Percentiles rank a stretch among this genome's conserved stretches.
These are phyloP conservation scores for Picea glauca DNA, from an alignment of 75 land plant species.

Conservation along the genomic window DNA sequence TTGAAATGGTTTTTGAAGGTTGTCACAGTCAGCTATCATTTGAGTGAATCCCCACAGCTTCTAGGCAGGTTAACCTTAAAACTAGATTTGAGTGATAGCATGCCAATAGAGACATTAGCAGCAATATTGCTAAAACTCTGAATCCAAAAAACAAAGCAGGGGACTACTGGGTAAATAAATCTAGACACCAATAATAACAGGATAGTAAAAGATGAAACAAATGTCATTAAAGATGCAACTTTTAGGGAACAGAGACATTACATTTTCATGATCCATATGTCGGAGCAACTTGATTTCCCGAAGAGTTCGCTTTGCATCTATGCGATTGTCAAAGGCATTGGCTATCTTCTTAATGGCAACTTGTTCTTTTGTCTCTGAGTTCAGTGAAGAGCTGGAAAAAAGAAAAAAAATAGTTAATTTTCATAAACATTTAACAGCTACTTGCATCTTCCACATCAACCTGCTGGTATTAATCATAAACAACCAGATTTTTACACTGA, in stretches of 20 bases:
- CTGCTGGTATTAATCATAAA: too few relatives aligned
- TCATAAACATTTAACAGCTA: too few relatives aligned
- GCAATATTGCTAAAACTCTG: background rate
- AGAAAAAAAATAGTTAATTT: too few relatives aligned
- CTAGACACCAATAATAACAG: background rate
- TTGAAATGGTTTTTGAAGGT: background rate
- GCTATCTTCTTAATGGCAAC: constrained; percentile 86
- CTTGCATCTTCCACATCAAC: too few relatives aligned
- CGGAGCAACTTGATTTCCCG: constrained; percentile 76
- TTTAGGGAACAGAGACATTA: constrained; percentile 7
- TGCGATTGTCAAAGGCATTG: constrained; percentile 78
- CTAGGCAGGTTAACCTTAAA: too few relatives aligned
- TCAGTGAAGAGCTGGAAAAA: constrained; percentile 39
- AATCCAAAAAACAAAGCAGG: too few relatives aligned
- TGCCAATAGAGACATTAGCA: background rate
- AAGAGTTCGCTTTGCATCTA: constrained; percentile 87
- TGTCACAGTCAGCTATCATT: background rate
- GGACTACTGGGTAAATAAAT: background rate
- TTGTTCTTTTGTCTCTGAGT: constrained; percentile 74
- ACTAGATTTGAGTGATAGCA: too few relatives aligned
- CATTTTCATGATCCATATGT: constrained; percentile 88
- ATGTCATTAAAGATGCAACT: background rate
- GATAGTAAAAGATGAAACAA: background rate
- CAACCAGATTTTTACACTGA: too few relatives aligned
- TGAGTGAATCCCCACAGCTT: background rate